Base-by-base conservation (phyloP, 2,329 filamentous ascomycete species). In the Byssoonygena ceratinophila region DNA sequence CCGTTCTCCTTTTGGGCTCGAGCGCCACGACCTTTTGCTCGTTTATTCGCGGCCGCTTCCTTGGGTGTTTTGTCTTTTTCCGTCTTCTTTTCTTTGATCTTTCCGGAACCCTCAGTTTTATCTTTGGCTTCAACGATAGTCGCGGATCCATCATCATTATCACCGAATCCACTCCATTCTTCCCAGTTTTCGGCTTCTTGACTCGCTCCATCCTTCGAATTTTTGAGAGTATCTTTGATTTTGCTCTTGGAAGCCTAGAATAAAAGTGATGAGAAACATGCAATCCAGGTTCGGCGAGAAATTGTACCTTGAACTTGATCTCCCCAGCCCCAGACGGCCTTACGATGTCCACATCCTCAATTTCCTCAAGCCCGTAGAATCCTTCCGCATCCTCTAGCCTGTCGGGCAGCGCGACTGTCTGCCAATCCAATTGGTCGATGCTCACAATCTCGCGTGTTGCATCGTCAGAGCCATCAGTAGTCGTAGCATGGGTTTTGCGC, bases 341-440 rank as follows among this genome's bases (percentile, higher is more conserved):
- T 39, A 94, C 74, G n/a, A 98, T 76, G 27, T 95, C 86, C 1
- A 98, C 87, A 48, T 87, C 88, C 14, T 94, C 87, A 44, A 97
- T 84, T 62, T 97, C 90, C 63, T 98, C 89, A 1, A 98, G 72
- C 0, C 87, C 89, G 61, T 84, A 94, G 67, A 98, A 96, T 0
- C 92, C 92, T 58, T 94, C 89, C n/a, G 87, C 87, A 70, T 96
- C 87, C 43, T 91, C 82, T 60, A 90, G 75, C 64, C 85, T 82
- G 63, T 90, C 85, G 5, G 87, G 87, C 60, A 84, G 72, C 32
- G 72, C 65, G 2, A 92, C 80, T 18, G 80, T 74, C 56, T 77
- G 78, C 82, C 82, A 85, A 61, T 73, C 70, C 52, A 84, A 69
- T 36, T 77, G 71, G 54, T 82, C 74, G 31, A 78, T 56, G 22